Evolutionary conservation across 257 asterid genomes (phyloP).

Genomic region (Nicotiana tomentosiformis): DNA sequence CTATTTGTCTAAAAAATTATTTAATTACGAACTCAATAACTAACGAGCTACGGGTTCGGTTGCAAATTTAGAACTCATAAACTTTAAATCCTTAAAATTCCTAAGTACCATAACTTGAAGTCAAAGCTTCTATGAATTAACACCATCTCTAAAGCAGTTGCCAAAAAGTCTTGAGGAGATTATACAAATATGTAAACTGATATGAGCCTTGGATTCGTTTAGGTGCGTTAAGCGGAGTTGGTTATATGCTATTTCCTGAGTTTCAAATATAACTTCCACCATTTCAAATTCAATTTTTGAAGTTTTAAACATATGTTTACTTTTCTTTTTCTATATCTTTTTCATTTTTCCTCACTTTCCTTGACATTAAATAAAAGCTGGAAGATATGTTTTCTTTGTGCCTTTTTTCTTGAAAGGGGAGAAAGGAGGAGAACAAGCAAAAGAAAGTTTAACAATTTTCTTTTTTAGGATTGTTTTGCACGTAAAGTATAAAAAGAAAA

Average conservation of each 20-base stretch:
- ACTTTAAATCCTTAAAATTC: not conserved
- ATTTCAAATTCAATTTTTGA: not conserved
- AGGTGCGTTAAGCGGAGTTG: not conserved
- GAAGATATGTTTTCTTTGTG: not conserved
- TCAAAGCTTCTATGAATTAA: not conserved
- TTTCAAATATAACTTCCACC: not conserved
- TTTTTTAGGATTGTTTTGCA: no score
- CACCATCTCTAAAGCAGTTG: not conserved
- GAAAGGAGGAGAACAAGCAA: not conserved
- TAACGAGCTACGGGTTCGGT: no score
- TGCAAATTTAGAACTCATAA: no score
- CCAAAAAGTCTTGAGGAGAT: not conserved
- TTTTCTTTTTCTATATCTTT: not conserved
- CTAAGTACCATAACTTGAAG: not conserved
- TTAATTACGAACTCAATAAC: no score
- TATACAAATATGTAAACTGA: not conserved
- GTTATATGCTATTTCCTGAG: not conserved
- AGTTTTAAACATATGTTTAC: not conserved
- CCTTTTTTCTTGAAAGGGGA: not conserved
- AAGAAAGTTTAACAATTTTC: not conserved
- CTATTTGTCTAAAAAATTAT: no score
- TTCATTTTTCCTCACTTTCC: not conserved
- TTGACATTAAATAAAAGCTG: not conserved
- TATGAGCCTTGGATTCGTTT: not conserved
- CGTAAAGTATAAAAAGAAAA: no score